Conservation (phyloP, 1,139 yeast genomes). For the Meyerozyma smithsonii region DNA sequence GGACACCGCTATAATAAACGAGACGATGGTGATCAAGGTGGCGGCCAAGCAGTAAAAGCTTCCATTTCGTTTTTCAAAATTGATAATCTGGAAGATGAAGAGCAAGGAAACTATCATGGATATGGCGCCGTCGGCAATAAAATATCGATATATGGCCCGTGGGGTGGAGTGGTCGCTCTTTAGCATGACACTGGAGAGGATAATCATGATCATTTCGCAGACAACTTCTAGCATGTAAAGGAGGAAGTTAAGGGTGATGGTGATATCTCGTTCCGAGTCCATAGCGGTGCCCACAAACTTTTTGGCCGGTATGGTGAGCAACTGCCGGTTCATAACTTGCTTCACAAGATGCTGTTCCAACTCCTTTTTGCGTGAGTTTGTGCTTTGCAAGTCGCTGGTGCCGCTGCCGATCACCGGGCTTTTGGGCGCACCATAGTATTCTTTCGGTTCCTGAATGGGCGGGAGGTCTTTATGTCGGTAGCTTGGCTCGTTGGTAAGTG, state of each 20-base stretch:
- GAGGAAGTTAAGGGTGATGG: slow-evolving; percentile 27
- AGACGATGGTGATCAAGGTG: slow-evolving; percentile 26
- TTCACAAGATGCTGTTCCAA: slow-evolving; percentile 30
- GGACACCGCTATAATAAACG: slow-evolving; percentile 29
- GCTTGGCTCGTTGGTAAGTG: neutral
- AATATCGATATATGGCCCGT: slow-evolving; percentile 29
- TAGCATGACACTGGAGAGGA: slow-evolving; percentile 24
- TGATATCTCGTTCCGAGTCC: slow-evolving; percentile 16
- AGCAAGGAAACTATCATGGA: slow-evolving; percentile 31
- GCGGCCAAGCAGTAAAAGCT: slow-evolving; percentile 39
- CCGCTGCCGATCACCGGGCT: slow-evolving; percentile 3
- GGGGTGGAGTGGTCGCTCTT: slow-evolving; percentile 20
- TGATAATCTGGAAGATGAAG: slow-evolving; percentile 31
- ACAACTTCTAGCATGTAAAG: slow-evolving; percentile 33
- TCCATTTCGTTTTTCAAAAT: slow-evolving; percentile 40
- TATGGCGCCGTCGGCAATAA: slow-evolving; percentile 35
- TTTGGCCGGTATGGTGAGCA: slow-evolving; percentile 14
- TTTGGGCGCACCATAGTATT: slow-evolving; percentile 7
- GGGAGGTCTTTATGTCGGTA: slow-evolving; percentile 15
- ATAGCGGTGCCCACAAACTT: slow-evolving; percentile 12
- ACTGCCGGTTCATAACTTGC: slow-evolving; percentile 34
- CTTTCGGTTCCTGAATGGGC: slow-evolving; percentile 15
- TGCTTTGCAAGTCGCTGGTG: slow-evolving; percentile 13
- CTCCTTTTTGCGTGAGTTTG: slow-evolving; percentile 21
- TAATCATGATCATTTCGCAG: slow-evolving; percentile 29